Base-by-base conservation (phyloP, 306 rosid genomes). In the Lathyrus tuberosus region DNA sequence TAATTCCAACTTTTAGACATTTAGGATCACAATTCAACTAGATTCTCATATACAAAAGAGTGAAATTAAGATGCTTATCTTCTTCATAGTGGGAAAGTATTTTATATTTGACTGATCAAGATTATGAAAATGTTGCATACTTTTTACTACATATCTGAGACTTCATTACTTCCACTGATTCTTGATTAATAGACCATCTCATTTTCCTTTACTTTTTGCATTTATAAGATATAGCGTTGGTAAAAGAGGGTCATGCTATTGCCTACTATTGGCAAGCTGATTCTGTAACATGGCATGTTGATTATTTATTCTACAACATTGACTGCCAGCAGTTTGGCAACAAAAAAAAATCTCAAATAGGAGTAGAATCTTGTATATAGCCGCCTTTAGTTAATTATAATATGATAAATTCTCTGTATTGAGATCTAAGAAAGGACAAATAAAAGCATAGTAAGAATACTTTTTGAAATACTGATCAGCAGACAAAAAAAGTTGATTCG, bases 401-500 rank as follows among this genome's bases (percentile, higher is more conserved):
- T 65, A 28, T 40, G 59, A 56, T 35, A 56, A 72, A 22, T 33
- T 37, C 31, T 67, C 7, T 26, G 33, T 18, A 47, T 13, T 31
- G n/a, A 49, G 58, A 58, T 35, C 6, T 58, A 28, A 42, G 69
- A 76, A 40, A 22, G 69, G 57, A 49, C 54, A 64, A 51, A 60
- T 20, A 54, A 60, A 17, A 38, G 56, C 10, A 64, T 1, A 59
- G 70, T 12, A 17, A 42, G 41, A 31, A 30, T 20, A 14, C 11
- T 24, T n/a, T 75, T 1, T 69, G 10, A 35, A 35, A 35, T 35
- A 35, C 40, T 35, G 8, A 35, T 35, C 10, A 35, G 40, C 40
- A 7, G 40, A 35, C 40, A 35, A 7, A 67, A 66, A 80, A 67
- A 73, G 69, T 48, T 20, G 83, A 80, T 76, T 80, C 61, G 13